Base-by-base conservation (phyloP, 495 filamentous ascomycete species). In the Baudoinia panamericana region DNA sequence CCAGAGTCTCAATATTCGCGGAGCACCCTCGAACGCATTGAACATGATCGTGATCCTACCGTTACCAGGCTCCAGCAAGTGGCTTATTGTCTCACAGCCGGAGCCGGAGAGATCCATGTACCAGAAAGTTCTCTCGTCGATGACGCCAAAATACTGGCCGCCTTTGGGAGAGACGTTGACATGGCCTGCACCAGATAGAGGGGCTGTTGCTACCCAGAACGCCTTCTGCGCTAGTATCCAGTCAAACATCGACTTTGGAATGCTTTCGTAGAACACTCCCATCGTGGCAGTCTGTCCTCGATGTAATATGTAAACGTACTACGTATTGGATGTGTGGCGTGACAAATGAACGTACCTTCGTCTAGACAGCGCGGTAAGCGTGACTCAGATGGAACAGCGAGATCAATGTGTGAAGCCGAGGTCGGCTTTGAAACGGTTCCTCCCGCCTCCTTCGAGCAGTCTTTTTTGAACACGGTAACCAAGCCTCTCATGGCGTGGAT, bases 101-200 rank as follows among this genome's bases (percentile, higher is more conserved):
- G 36, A 45, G 18, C 57, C 57, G 7, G 46, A 51, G 19, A 58
- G 43, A 26, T 60, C 57, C 27, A 55, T 43, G 32, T 55, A 59
- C 51, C 52, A 59, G 45, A 59, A 59, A 2, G 49, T 46, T 9
- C 19, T 32, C 13, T 49, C 39, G 12, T 46, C 36, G 5, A 53
- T 15, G 13, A 59, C 48, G 12, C 56, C 54, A 39, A 57, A 59
- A 40, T 57, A 49, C 12, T 37, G 24, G 6, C 56, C 56, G 33
- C 57, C 57, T 35, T 60, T 60, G 1, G 57, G 57, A 0, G 52
- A 56, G 35, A 60, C 42, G 36, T 60, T 60, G 44, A 60, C 52
- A 39, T 60, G 57, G 26, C 57, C 57, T 4, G 29, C 11, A 10
- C 10, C 45, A 4, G 52, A 52, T 2, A 60, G 39, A 4, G 55